Base-by-base conservation (phyloP, 2,329 filamentous ascomycete species). In the Pseudogymnoascus verrucosus region DNA sequence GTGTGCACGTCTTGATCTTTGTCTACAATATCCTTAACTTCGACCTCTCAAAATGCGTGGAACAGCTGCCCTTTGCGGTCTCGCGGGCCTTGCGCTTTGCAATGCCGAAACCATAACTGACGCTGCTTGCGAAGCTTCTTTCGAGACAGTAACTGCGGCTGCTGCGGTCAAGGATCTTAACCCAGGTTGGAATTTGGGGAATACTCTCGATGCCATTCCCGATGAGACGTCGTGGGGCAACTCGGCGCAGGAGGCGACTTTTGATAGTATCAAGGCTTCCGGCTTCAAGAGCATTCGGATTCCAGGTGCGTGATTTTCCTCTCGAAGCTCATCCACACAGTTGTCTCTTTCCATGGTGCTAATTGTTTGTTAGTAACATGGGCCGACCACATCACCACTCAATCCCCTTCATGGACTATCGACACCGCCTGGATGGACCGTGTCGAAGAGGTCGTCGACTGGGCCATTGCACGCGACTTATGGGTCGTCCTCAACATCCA, bases 151-250 rank as follows among this genome's bases (percentile, higher is more conserved):
- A 10, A 67, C 67, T 34, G 69, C 69, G 31, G 67, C 69, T 7
- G 66, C 63, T n/a, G 69, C 69, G 12, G 64, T 84, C 59, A 74
- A 76, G 4, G 77, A 75, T 7, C 74, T 84, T 42, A 81, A 81
- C 60, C 80, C 82, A 0, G 83, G 84, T 6, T 86, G 84, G 84
- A 86, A 86, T 66, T 68, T 85, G 7, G 84, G 84, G 8, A 86
- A 86, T 63, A 84, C 82, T 0, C 76, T 86, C 31, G 84, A 86
- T 69, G 82, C 82, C 1, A 72, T 78, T 6, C 79, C 82, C 4
- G 75, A 79, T 60, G 84, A 87, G 69, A 82, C 81, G 4, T 81
- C 78, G 2, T 87, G 83, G 84, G 83, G 83, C 67, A 86, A 86
- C 64, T 75, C 78, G 0, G 77, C 80, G 0, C 82, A 84, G 0